Evolutionary conservation across 2,329 filamentous ascomycete species (phyloP).

Genomic region (Chalaropsis ovoidea): DNA sequence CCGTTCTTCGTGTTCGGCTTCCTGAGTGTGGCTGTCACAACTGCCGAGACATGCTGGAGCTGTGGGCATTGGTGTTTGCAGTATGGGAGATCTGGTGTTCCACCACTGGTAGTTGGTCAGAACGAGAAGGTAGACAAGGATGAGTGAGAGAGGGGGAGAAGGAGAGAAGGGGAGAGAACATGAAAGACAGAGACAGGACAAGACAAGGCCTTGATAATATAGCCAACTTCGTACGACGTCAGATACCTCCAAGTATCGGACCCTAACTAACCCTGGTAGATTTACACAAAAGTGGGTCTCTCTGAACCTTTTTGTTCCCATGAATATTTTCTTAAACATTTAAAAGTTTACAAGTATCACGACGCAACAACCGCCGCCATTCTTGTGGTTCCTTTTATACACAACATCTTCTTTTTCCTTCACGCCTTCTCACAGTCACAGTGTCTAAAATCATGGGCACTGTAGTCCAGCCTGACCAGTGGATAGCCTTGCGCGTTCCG

Average conservation of each 20-base stretch:
- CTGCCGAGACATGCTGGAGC: conserved; percentile 26
- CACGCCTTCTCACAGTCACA: neutral
- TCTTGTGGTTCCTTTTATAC: neutral
- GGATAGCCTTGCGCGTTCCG: conserved; percentile 50
- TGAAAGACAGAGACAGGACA: too few species aligned
- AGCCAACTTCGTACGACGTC: too few species aligned
- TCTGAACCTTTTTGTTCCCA: neutral
- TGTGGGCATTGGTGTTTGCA: too few species aligned
- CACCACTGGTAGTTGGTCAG: too few species aligned
- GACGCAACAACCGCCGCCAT: too few species aligned
- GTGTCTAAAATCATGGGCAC: conserved; percentile 33
- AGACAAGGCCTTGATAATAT: too few species aligned
- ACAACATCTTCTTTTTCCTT: neutral
- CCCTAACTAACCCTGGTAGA: neutral
- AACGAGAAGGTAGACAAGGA: neutral
- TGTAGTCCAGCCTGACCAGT: conserved; percentile 47
- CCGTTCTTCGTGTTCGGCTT: conserved; percentile 33
- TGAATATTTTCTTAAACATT: conserved; percentile 13
- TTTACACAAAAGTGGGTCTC: neutral
- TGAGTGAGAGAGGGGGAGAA: neutral
- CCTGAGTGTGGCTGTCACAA: conserved; percentile 33
- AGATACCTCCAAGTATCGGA: too few species aligned
- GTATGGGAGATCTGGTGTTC: neutral
- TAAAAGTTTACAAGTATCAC: neutral
- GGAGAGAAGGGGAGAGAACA: neutral